Conservation (phyloP, 129 eudicot genomes). For the Flaveria bidentis region DNA sequence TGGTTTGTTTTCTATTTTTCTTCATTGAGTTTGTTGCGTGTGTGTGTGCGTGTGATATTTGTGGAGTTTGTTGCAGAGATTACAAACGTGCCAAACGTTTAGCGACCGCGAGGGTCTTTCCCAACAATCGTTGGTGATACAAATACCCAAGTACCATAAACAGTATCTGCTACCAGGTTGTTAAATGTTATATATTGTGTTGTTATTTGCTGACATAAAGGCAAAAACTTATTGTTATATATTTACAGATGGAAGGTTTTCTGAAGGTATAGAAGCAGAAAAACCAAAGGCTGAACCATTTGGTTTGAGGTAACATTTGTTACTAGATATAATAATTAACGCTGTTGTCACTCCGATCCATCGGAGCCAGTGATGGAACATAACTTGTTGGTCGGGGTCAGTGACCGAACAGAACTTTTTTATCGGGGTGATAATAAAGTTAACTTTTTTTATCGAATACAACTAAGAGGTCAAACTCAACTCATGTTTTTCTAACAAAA, state of each 20-base stretch:
- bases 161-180: conserved; percentile 64
- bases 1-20: not conserved
- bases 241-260: conserved; percentile 19
- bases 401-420: no score
- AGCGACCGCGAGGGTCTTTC: conserved; percentile 43
- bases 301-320: conserved; percentile 40
- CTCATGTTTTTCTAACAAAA: no score
- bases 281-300: conserved; percentile 25
- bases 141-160: conserved; percentile 62
- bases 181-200: not conserved
- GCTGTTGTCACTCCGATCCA: conserved; percentile 7
- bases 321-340: not conserved
- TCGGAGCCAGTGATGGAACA: no score
- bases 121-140: conserved; percentile 48
- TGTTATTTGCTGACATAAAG: not conserved
- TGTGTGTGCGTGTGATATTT: not conserved
- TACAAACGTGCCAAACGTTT: conserved; percentile 51
- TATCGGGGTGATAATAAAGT: no score
- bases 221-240: not conserved
- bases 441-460: no score
- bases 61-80: conserved; percentile 46
- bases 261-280: conserved; percentile 41
- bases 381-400: no score
- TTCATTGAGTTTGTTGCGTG: not conserved
- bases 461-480: no score